Base-by-base conservation (phyloP, 192 early-diverging fungal species). In the Backusella tarrabulga region DNA sequence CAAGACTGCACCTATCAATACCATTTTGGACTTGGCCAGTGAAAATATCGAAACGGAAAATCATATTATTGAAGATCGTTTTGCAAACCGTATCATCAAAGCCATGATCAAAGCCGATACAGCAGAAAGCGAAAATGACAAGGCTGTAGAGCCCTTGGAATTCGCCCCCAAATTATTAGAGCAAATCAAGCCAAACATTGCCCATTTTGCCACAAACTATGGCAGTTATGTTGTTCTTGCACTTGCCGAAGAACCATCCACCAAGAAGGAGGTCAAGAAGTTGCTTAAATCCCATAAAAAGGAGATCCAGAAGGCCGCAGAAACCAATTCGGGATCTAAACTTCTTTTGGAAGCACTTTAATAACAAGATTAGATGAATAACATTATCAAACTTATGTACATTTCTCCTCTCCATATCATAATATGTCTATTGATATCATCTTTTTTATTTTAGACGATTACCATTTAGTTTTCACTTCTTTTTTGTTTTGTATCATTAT, bases 261-360 rank as follows among this genome's bases (percentile, higher is more conserved):
- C 78, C 41, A 40, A 73, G 23, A 72, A 77, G 23, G 68, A 74
- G 41, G 80, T 79, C 1, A 73, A 73, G n/a, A 82, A 89, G 67
- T 75, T 78, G 4, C 86, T 91, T 71, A 88, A 91, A 72, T 78
- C 87, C 15, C 87, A 90, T 34, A 89, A 88, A 76, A 86, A 88
- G 26, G 83, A 87, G 40, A 86, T 88, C 36, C 76, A 80, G 19
- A 82, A 84, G 19, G 81, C 80, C 2, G 85, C 79, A 29, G 77
- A 74, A 60, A 74, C 70, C 26, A 74, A 75, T 76, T 42, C 40
- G 38, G 67, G 80, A 46, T 76, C 80, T 52, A 77, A 77, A 15
- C 44, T 74, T 42, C 40, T 77, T 50, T 29, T 81, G 44, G 80
- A 75, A 68, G 71, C 71, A 32, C 71, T 72, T 26, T 35, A 68